Percentiles rank a stretch among this genome's conserved stretches.
phyloP scores from a whole-genome alignment of 306 rosid genomes.

The Coriaria nepalensis region DNA sequence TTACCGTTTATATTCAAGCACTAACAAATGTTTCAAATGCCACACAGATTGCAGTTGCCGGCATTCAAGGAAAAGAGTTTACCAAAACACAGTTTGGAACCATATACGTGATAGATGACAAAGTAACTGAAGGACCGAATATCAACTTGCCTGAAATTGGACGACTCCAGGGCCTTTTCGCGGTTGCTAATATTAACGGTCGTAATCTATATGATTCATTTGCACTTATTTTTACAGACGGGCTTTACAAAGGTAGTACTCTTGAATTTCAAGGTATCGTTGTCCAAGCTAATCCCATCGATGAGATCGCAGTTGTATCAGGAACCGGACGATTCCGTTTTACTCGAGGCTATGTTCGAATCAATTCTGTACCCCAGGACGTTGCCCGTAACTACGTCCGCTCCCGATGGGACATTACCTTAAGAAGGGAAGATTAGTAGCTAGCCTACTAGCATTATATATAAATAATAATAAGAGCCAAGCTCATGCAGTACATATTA shows the following conservation, averaged over 20 bases:
- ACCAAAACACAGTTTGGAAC: constrained; percentile 44
- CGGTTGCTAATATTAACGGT: constrained; percentile 45
- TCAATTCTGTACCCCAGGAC: too few species aligned
- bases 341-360: too few species aligned
- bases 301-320: constrained; percentile 43
- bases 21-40: too few species aligned
- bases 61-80: constrained; percentile 27
- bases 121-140: constrained; percentile 35
- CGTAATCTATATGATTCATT: constrained; percentile 38
- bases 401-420: too few species aligned
- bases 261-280: constrained; percentile 53
- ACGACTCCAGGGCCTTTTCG: constrained; percentile 46
- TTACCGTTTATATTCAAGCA: too few species aligned
- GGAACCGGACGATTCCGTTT: constrained; percentile 52
- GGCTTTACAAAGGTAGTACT: constrained; percentile 39
- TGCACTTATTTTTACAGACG: constrained; percentile 36
- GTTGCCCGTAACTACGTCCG: too few species aligned
- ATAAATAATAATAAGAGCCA: too few species aligned
- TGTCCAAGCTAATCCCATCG: constrained; percentile 18
- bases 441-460: too few species aligned
- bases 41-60: constrained; percentile 35
- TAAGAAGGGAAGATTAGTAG: too few species aligned
- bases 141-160: constrained; percentile 34
- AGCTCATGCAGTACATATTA: too few species aligned
- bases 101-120: constrained; percentile 37